Evolutionary conservation across 129 eudicot species (phyloP), one percentile per base, ranked within the genome.

Genomic region (Centella asiatica): DNA sequence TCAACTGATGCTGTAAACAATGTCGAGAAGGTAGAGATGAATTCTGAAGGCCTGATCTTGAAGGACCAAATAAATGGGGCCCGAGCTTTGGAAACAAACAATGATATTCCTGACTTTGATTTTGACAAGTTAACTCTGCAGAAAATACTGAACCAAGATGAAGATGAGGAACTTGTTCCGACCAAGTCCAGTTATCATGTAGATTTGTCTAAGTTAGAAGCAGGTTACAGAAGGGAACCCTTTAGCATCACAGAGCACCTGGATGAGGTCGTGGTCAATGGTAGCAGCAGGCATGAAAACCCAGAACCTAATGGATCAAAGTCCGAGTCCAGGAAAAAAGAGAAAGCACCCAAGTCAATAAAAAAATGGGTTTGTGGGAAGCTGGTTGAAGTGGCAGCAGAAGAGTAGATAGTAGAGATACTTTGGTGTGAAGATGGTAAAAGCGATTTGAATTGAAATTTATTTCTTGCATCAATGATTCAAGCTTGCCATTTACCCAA

Each of bases 311-410:
- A 51, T 36, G 64, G 73, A 49, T 31, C 27, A 5, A 54, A 57
- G 36, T 44, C 59, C 13, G 34, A 33, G 26, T 20, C 56, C 17
- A 63, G 54, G 39, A 64, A 71, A 53, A 71, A 60, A 33, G 70
- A 77, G 54, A 44, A 12, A 32, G 28, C 36, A 15, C 51, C 45
- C 32, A 62, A 72, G 27, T 17, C 62, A 32, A 45, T 11, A 51
- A 58, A 89, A 76, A 84, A 80, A 68, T 90, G 98, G 98, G 84
- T 90, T 62, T 73, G 88, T 31, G 98, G 98, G 72, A 81, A 82
- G 79, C 77, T 89, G 75, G 94, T 90, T 42, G 95, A 90, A 70
- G 89, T 74, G 28, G 72, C 27, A 8, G 82, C 72, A 62, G 77
- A 49, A 39, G 37, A 51, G 6, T 71, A 76, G 70, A 48, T n/a